Evolutionary conservation across 257 asterid species (phyloP).

Genomic region (Capsicum rhomboideum): DNA sequence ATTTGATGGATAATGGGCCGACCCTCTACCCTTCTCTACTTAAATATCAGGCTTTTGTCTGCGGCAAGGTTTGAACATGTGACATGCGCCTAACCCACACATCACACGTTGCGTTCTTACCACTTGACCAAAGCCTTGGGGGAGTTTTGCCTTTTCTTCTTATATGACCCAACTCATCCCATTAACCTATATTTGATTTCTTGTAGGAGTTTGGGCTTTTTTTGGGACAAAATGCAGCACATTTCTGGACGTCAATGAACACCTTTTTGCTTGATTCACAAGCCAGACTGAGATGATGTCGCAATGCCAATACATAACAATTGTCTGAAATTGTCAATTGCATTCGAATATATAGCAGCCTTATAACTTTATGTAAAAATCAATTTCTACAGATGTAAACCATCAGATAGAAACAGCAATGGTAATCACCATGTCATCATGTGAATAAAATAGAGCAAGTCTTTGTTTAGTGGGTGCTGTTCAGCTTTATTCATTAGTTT

Average conservation of each 20-base stretch:
- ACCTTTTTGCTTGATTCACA: background rate
- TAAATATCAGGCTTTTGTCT: background rate
- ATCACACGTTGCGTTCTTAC: background rate
- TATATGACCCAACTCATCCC: background rate
- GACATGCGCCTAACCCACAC: background rate
- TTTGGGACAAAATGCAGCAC: background rate
- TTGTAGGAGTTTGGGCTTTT: conserved; percentile 20
- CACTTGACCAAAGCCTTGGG: background rate
- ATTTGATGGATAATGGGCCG: background rate
- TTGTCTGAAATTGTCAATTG: background rate
- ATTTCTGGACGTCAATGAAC: background rate
- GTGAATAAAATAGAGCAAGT: background rate
- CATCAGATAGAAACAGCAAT: background rate
- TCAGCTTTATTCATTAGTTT: background rate
- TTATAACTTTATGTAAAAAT: background rate
- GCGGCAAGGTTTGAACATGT: background rate
- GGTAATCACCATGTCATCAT: background rate
- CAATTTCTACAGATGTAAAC: background rate
- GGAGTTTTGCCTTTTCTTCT: background rate
- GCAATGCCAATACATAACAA: background rate
- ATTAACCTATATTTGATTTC: background rate
- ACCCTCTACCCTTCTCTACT: background rate
- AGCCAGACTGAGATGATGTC: background rate
- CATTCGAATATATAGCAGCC: background rate
- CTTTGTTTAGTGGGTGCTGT: background rate